Evolutionary conservation across 164 flowering plant genomes (phyloP), one percentile per base, ranked within the genome.

Genomic region (Hamamelis virginiana): DNA sequence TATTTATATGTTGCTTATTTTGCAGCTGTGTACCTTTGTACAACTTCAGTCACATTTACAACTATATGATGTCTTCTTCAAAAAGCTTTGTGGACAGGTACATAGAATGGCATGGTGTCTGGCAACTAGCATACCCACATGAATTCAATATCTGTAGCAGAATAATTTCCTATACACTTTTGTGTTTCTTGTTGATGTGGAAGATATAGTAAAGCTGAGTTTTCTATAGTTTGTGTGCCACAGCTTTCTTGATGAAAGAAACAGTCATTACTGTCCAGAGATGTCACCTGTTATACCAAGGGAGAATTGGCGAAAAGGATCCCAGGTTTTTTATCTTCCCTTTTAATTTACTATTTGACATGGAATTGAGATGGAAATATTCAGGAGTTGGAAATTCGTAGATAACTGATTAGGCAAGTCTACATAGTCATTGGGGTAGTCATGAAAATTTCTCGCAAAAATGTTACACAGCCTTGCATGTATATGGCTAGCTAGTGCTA

Each of bases 51-150:
- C 87, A 86, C 66, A 77, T 89, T 62, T 94, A 94, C 84, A 82
- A 76, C 67, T 88, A 91, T 67, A 22, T 94, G 65, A 85, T 91
- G 84, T 76, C 83, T 67, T 91, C 98, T 67, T 83, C 90, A 22
- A 85, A 77, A 81, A 94, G 98, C 80, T 91, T 90, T 71, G 96
- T 91, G 63, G 98, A 94, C 91, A 94, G 98, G 98, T 90, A 84
- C 47, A 66, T 67, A 38, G 61, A 62, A 44, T 22, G 41, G 26
- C 57, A 63, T 47, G 62, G 23, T 57, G 57, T 22, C 22, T 67
- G 62, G 72, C 6, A 68, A 68, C 60, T 74, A 70, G 60, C n/a
- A 10, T 48, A 48, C 14, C 15, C 13, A 16, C 21, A 51, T 16
- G 16, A 19, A 16, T 51, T 51, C 5, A 2, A n/a, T 18, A 16